Conservation (phyloP, 352 stramenopile species). For the Globisporangium orthogonon region DNA sequence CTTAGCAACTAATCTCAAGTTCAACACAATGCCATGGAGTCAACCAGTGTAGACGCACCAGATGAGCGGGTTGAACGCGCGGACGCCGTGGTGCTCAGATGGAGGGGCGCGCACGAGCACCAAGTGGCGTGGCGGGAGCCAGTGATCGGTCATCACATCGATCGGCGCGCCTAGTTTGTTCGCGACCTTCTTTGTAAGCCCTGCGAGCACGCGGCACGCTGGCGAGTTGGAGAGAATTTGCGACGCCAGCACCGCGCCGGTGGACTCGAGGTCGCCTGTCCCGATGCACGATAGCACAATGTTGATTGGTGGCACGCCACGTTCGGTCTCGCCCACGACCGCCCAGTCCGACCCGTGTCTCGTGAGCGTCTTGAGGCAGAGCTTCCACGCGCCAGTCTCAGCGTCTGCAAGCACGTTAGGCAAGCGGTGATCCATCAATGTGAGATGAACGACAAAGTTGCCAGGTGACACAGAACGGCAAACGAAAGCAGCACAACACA, state of each 20-base stretch:
- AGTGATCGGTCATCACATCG: slow-evolving; percentile 84
- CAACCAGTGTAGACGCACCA: slow-evolving; percentile 29
- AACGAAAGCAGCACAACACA: not conserved
- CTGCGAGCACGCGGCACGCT: slow-evolving; percentile 62
- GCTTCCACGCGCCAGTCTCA: slow-evolving; percentile 50
- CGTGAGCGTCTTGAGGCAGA: slow-evolving; percentile 62
- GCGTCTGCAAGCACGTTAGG: slow-evolving; percentile 23
- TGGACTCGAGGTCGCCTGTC: slow-evolving; percentile 37
- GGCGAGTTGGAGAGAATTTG: slow-evolving; percentile 69
- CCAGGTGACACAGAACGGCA: not conserved
- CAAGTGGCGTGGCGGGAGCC: slow-evolving; percentile 40
- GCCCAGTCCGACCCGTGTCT: slow-evolving; percentile 70
- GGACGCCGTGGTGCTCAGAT: slow-evolving; percentile 14
- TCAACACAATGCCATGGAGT: too few species aligned
- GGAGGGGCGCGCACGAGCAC: slow-evolving; percentile 13
- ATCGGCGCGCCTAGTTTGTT: slow-evolving; percentile 74
- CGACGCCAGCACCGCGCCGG: slow-evolving; percentile 23
- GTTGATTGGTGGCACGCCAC: slow-evolving; percentile 54
- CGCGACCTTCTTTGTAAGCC: slow-evolving; percentile 79
- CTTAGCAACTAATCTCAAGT: too few species aligned
- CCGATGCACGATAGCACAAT: slow-evolving; percentile 47
- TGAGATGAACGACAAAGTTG: not conserved
- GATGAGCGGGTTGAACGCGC: slow-evolving; percentile 67
- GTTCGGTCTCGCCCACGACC: slow-evolving; percentile 54
- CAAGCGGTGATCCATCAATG: not conserved